Evolutionary conservation across 495 filamentous ascomycete species (phyloP), one percentile per base, ranked within the genome.

Genomic region (Neurospora sublineolata): DNA sequence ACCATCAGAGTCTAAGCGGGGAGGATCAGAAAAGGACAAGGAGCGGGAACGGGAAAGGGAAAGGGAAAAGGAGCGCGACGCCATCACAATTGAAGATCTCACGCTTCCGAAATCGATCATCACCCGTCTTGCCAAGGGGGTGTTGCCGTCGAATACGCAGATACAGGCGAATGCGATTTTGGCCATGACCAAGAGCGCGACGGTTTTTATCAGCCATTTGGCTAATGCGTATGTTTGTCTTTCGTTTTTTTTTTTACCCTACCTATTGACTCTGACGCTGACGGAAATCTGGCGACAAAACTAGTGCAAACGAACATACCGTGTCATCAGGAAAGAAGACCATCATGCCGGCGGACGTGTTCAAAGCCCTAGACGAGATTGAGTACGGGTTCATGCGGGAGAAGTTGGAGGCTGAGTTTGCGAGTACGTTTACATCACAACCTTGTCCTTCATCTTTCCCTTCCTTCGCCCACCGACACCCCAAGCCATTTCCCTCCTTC

Each of bases 101-200:
- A 91, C 87, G 44, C 89, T 99, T 23, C 95, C 95, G 2, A 94
- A 93, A 78, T 94, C 93, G n/a, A 92, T 97, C 79, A 93, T 97
- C 46, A 91, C 92, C 67, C 89, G 95, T 30, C 88, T 99, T 7
- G 95, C 94, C 3, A 98, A 98, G 85, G 91, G 93, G 71, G 93
- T 97, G n/a, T 86, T 99, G n/a, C 95, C 95, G 0, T 88, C 94
- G 7, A 97, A 97, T 77, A 97, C 95, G 1, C 91, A 93, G 73
- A 92, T 99, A 69, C 93, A 97, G 76, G 97, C 94, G 73, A 94
- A 97, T 81, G 95, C 95, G 4, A 87, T 97, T 42, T 78, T 95
- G 37, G 95, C 96, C 0, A 89, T 99, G 79, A 92, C 91, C 73
- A 97, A 98, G 83, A 91, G 92, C 70, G 93, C 94, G 4, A 97